Evolutionary conservation across 805 yeast genomes (phyloP).

Genomic region (Candida insectorum): DNA sequence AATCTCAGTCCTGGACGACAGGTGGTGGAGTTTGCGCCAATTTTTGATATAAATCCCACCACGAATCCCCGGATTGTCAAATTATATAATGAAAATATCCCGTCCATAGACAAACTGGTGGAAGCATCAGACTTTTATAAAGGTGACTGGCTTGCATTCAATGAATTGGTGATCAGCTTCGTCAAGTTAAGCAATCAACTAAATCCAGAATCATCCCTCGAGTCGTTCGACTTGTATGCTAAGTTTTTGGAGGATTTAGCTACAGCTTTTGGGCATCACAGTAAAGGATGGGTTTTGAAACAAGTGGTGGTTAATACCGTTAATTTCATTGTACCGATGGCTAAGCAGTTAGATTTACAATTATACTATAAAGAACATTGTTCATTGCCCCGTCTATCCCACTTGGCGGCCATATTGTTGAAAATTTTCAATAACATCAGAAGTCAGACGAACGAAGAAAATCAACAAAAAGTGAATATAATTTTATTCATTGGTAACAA

Average conservation of each 20-base stretch:
- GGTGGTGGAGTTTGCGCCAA: slow-evolving; percentile 3
- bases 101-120: slow-evolving; percentile 2
- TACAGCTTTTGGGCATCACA: slow-evolving; percentile 45
- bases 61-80: slow-evolving; percentile 5
- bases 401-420: slow-evolving; percentile 51
- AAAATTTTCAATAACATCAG: slow-evolving; percentile 61
- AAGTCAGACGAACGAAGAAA: slow-evolving; percentile 36
- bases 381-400: slow-evolving; percentile 44
- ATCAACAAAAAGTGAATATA: slow-evolving; percentile 39
- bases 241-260: slow-evolving; percentile 46
- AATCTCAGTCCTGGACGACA: slow-evolving; percentile 8
- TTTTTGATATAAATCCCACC: slow-evolving; percentile 13
- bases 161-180: slow-evolving; percentile 42
- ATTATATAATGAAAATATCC: slow-evolving; percentile 6
- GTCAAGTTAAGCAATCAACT: slow-evolving; percentile 46
- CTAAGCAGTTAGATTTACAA: slow-evolving; percentile 36
- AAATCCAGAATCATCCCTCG: slow-evolving; percentile 50
- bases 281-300: slow-evolving; percentile 32
- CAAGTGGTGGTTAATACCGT: slow-evolving; percentile 35
- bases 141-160: slow-evolving; percentile 47
- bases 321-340: slow-evolving; percentile 41
- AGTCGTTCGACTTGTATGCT: slow-evolving; percentile 54
- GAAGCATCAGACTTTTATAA: slow-evolving; percentile 8
- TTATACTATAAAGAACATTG: slow-evolving; percentile 40
- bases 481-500: slow-evolving; percentile 51